Base-by-base conservation (phyloP, 1,284 basidiomycete species). In the Mrakiaceae sp. region DNA sequence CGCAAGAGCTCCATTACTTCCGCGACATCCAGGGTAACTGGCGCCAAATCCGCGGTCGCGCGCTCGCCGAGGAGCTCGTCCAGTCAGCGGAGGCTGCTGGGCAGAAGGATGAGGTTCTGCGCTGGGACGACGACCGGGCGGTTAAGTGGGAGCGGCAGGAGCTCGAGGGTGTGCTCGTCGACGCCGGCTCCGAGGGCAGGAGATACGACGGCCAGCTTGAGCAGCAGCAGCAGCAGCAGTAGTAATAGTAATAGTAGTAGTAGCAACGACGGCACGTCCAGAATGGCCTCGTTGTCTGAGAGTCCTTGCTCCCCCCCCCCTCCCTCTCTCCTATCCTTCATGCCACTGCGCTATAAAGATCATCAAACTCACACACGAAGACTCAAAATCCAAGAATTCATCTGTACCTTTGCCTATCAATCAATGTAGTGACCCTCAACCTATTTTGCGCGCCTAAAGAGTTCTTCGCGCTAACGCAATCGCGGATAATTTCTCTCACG, bases 1-100 rank as follows among this genome's bases (percentile, higher is more conserved):
- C 60, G 42, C 39, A 61, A 5, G 62, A 63, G 44, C 62, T 63
- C 0, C 62, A 63, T 42, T 63, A 63, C 62, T 63, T 63, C 62
- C 56, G 47, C 7, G 62, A 63, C 44, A 27, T 54, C 10, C 27
- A 48, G 43, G 56, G 56, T 14, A 46, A 58, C 16, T 63, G 62
- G 62, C 55, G 56, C 4, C 55, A 63, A n/a, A 46, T 63, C 12
- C 55, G 55, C 27, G 62, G 62, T 44, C 47, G 62, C 14, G 56
- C 47, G 1, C 27, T 55, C 9, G 62, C 62, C 12, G 55, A 63
- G 39, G 62, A 63, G 49, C 57, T 63, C 55, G 42, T 63, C 42
- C 55, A 56, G 58, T 43, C 55, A 7, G n/a, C 39, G 10, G 60
- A 48, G 47, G 60, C 60, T 14, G 42, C 52, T 16, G 52, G 14